Base-by-base conservation (phyloP, 257 asterid genomes). In the Rehmannia glutinosa region DNA sequence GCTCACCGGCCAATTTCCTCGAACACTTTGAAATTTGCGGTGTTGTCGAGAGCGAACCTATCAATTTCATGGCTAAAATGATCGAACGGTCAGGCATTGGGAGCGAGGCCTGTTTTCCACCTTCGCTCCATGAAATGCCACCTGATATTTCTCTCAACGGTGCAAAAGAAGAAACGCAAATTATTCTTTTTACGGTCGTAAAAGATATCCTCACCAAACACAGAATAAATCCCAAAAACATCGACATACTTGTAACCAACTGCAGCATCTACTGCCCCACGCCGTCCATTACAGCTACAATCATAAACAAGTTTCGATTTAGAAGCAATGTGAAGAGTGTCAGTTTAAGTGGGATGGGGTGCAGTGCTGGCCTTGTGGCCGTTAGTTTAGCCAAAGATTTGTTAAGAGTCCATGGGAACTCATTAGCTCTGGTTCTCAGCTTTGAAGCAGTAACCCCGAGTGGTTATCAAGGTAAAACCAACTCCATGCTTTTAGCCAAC, bases 321-420 rank as follows among this genome's bases (percentile, higher is more conserved):
- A 65, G 92, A 73, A 79, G 85, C 55, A 76, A 87, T n/a, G 76
- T 85, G n/a, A 87, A 76, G 66, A 76, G 88, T 20, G 36, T 62
- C 38, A 79, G 83, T 62, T 87, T 87, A 1, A 73, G 88, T 23
- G 95, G 92, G n/a, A 87, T 85, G 90, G 95, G 95, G 4, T 85
- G 95, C 81, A 77, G 95, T 42, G 92, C 90, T 1, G 84, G 90
- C 41, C 69, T 87, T 0, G 73, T 81, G 64, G 82, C 88, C 6
- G 36, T 83, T 3, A 66, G 83, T 49, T 74, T 83, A 64, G 92
- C 80, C 3, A 78, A 77, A 63, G 96, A 88, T 33, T 73, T 83
- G 53, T 73, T 85, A 19, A 79, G 66, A 66, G 82, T 75, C 8
- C 80, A 71, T 32, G 21, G 64, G 4, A 78, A 78, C 58, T 77